Evolutionary conservation across 2,329 filamentous ascomycete genomes (phyloP).

Genomic region (Beauveria bassiana): DNA sequence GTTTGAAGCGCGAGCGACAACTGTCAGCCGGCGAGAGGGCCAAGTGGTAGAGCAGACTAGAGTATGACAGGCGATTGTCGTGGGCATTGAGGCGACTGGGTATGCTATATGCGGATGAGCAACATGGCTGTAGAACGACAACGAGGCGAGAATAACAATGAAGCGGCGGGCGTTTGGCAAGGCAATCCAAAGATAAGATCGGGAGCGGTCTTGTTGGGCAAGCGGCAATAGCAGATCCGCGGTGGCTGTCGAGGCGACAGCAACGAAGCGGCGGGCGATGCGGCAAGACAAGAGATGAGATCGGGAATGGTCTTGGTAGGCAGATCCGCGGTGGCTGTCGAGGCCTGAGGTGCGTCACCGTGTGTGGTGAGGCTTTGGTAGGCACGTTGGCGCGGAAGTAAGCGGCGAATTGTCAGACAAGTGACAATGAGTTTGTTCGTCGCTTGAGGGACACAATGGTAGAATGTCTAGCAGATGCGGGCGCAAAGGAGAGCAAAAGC

Average conservation of each 20-base stretch:
- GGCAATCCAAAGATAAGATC: background rate
- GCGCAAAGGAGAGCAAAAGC: background rate
- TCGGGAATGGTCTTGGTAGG: too few relatives aligned
- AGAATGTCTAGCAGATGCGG: constrained; percentile 4
- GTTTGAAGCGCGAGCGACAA: constrained; percentile 1
- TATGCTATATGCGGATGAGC: constrained; percentile 2
- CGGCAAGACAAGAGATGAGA: too few relatives aligned
- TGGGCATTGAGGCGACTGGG: background rate
- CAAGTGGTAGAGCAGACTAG: background rate
- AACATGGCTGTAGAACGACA: constrained; percentile 5
- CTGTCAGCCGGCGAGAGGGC: background rate
- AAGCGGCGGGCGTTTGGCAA: background rate
- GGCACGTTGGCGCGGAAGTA: too few relatives aligned
- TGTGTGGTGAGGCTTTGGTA: background rate
- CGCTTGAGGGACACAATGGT: constrained; percentile 4
- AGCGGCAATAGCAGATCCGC: background rate
- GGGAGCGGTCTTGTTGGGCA: background rate
- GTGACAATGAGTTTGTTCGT: background rate
- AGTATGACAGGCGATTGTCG: background rate
- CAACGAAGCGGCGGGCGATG: too few relatives aligned
- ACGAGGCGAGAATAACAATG: too few relatives aligned
- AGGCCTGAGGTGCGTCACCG: background rate
- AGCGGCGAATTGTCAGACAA: background rate
- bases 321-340: too few relatives aligned
- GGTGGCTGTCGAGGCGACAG: background rate